A percentile compares a stretch with the other conserved stretches of the same genome.
These are phyloP conservation scores for Omphalotus guepiniiformis DNA, from an alignment of 768 basidiomycete genomes.

Conservation along the genomic window DNA sequence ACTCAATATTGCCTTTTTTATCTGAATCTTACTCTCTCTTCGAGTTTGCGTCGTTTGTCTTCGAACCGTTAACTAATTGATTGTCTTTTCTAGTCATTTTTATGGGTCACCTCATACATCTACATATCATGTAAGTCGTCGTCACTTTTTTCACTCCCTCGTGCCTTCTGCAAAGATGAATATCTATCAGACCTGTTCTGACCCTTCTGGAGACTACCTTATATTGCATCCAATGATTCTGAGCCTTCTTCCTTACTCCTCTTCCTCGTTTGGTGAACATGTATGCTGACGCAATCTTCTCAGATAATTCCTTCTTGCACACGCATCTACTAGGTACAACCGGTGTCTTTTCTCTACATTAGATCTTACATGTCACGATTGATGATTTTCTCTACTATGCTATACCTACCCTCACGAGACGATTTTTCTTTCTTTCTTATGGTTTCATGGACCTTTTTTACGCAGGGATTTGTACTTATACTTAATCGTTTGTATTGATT, in stretches of 20 bases:
- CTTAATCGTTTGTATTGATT: too few species aligned
- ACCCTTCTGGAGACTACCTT: slow-evolving; percentile 50
- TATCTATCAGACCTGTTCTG: slow-evolving; percentile 67
- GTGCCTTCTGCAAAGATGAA: slow-evolving; percentile 35
- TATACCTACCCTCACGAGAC: too few species aligned
- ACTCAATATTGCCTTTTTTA: slow-evolving; percentile 60
- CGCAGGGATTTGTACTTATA: too few species aligned
- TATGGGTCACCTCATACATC: slow-evolving; percentile 11
- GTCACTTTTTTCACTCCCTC: slow-evolving; percentile 1
- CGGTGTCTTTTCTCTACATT: too few species aligned
- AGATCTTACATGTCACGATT: too few species aligned
- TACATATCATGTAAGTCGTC: slow-evolving; percentile 32
- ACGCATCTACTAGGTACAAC: too few species aligned
- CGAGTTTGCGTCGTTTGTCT: not conserved
- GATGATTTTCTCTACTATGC: too few species aligned
- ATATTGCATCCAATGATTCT: slow-evolving; percentile 52
- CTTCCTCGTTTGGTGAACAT: too few species aligned
- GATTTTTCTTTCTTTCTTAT: too few species aligned
- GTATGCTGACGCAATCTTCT: too few species aligned
- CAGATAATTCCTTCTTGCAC: too few species aligned
- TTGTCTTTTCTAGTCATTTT: not conserved
- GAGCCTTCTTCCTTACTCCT: slow-evolving; percentile 18
- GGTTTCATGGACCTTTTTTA: too few species aligned
- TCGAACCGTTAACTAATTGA: slow-evolving; percentile 2
- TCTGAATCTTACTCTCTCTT: slow-evolving; percentile 27